Percentiles rank a stretch among this genome's conserved stretches.
These are phyloP conservation scores for Olyra latifolia DNA, from an alignment of 176 grass and related monocot species.

Conservation along the genomic window DNA sequence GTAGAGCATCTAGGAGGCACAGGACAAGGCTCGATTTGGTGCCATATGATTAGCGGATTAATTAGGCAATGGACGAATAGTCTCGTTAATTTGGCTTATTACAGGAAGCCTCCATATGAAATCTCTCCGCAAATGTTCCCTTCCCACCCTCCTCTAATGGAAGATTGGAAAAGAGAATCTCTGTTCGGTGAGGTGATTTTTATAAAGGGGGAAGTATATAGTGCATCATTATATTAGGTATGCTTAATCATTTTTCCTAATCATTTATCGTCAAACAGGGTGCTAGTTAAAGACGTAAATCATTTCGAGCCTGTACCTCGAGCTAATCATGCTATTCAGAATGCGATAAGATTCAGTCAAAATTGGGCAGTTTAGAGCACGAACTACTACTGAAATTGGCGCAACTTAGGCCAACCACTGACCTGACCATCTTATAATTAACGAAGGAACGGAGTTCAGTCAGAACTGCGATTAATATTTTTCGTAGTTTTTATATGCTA, in stretches of 20 bases:
- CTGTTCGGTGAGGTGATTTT: conserved; percentile 33
- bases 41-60: conserved; percentile 35
- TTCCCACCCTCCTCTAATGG: conserved; percentile 24
- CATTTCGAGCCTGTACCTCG: conserved; percentile 15
- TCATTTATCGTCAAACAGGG: conserved; percentile 34
- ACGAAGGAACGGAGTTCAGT: neutral
- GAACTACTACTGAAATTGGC: neutral
- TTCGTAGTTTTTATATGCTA: neutral
- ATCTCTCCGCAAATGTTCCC: neutral
- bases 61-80: neutral
- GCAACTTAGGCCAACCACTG: neutral
- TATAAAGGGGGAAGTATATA: conserved; percentile 1
- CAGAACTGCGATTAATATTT: neutral
- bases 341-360: neutral
- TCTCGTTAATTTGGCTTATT: neutral
- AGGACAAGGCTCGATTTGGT: conserved; percentile 29
- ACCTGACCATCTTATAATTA: neutral
- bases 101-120: neutral
- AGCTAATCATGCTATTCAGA: neutral
- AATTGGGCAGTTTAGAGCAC: neutral
- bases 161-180: conserved; percentile 37
- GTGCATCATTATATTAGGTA: conserved; percentile 12
- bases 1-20: conserved; percentile 32
- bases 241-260: conserved; percentile 35
- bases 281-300: conserved; percentile 10